Evolutionary conservation across 1,139 yeast species (phyloP), one percentile per base, ranked within the genome.

Genomic region (Geotrichum siamense): DNA sequence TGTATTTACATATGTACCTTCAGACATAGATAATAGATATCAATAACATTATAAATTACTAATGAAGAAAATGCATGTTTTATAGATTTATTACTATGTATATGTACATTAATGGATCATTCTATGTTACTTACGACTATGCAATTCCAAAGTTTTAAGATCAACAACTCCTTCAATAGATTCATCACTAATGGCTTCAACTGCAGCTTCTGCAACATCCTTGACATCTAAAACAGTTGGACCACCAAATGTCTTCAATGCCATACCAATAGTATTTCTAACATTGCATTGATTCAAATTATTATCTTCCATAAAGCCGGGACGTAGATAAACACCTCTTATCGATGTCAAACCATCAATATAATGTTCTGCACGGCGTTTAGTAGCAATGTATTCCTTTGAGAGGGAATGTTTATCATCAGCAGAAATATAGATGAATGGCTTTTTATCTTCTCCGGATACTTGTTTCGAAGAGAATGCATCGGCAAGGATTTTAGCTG

Each of bases 341-440:
- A 85, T 64, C 6, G 64, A 62, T 1, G 64, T 55, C 17, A 51
- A 45, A 10, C 19, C 9, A 10, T 25, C 21, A 38, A 84, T 63
- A 52, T 74, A 79, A 25, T 62, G 62, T 58, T 87, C 96, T 0
- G 96, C 93, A 48, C 73, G 78, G 52, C 95, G 67, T 57, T 87
- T 87, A 22, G 93, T 78, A 13, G 70, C 68, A 33, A 87, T 75
- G 59, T 87, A 87, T 1, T 78, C 85, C 0, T 67, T 57, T 1
- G 93, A 91, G 2, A 83, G 68, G 22, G 80, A 62, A 0, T 89
- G 87, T 49, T 79, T 78, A 44, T 71, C 69, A 52, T 83, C 93
- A 0, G 96, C 96, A 0, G 94, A 83, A 3, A 87, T 72, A 57
- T 84, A 87, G 0, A 83, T 86, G 57, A 80, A 80, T 1, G 78